These are phyloP conservation scores for Porodaedalea pini DNA, from an alignment of 1,284 basidiomycete species.

Conservation along the genomic window DNA sequence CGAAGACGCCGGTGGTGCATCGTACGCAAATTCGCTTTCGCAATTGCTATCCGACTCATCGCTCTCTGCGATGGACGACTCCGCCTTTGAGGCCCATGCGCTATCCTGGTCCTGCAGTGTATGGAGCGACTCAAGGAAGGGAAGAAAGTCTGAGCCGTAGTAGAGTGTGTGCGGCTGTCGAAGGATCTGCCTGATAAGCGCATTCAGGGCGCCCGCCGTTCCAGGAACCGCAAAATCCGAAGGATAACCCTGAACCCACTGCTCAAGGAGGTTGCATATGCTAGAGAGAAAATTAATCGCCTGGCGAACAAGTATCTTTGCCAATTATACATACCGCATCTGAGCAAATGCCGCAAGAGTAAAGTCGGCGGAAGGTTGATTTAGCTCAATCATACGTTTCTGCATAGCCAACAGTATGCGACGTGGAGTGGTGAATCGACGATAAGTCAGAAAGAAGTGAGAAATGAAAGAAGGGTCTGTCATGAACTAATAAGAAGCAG, in stretches of 20 bases:
- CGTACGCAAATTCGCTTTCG: constrained; percentile 37
- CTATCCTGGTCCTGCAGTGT: constrained; percentile 60
- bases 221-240: constrained; percentile 76
- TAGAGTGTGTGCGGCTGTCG: constrained; percentile 76
- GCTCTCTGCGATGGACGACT: constrained; percentile 48
- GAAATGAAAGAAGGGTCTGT: constrained; percentile 71
- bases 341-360: constrained; percentile 81
- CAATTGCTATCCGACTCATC: constrained; percentile 55
- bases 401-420: constrained; percentile 81
- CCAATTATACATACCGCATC: constrained; percentile 56
- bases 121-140: constrained; percentile 66
- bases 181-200: constrained; percentile 71
- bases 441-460: constrained; percentile 77
- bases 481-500: neutral
- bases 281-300: constrained; percentile 33
- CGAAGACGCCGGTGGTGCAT: constrained; percentile 28
- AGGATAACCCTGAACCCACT: constrained; percentile 70
- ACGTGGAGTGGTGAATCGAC: constrained; percentile 72
- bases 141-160: constrained; percentile 78
- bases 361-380: constrained; percentile 64
- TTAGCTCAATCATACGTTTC: constrained; percentile 74
- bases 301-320: neutral
- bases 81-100: constrained; percentile 67
- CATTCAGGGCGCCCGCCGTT: constrained; percentile 64
- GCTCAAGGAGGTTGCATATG: constrained; percentile 71